Evolutionary conservation across 2,329 filamentous ascomycete species (phyloP).

Genomic region (Boeremia lycopersici): DNA sequence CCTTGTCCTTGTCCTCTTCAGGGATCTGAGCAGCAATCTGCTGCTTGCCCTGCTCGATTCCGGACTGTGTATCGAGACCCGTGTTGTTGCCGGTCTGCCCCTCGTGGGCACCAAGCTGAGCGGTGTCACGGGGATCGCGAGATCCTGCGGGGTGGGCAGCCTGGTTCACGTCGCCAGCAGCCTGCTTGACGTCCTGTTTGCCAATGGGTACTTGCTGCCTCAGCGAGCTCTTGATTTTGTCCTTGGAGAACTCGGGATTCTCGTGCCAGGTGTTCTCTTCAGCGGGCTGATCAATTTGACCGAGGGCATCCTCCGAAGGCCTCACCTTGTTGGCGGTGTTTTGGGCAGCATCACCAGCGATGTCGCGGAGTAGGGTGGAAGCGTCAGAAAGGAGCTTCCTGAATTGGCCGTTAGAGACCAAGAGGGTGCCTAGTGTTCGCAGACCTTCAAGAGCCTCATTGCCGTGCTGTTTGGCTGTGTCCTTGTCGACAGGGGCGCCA

Average conservation of each 20-base stretch:
- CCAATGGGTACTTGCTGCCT: conserved; percentile 62
- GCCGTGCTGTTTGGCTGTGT: conserved; percentile 79
- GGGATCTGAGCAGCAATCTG: conserved; percentile 68
- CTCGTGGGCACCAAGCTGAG: conserved; percentile 57
- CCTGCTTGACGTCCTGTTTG: conserved; percentile 63
- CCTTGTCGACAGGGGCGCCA: conserved; percentile 73
- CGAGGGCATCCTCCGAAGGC: conserved; percentile 76
- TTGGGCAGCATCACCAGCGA: conserved; percentile 85
- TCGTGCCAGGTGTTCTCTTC: conserved; percentile 95
- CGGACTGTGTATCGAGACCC: conserved; percentile 60
- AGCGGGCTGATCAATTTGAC: conserved; percentile 80
- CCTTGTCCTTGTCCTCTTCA: conserved; percentile 60
- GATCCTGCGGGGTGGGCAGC: conserved; percentile 62
- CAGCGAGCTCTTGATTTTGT: conserved; percentile 70
- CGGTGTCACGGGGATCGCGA: conserved; percentile 61
- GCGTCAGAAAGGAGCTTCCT: conserved; percentile 86
- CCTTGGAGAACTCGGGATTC: conserved; percentile 74
- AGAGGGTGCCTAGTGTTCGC: conserved; percentile 82
- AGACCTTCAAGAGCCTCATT: conserved; percentile 83
- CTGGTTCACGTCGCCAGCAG: conserved; percentile 63
- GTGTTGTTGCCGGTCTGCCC: conserved; percentile 54
- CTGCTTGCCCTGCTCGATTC: conserved; percentile 59
- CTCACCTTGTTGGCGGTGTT: conserved; percentile 77
- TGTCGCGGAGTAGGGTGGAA: conserved; percentile 80
- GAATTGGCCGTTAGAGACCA: conserved; percentile 97